Percentiles rank a stretch among this genome's conserved stretches.
Conservation (phyloP, 768 basidiomycete species). For the Tylopilus subfusipes region DNA sequence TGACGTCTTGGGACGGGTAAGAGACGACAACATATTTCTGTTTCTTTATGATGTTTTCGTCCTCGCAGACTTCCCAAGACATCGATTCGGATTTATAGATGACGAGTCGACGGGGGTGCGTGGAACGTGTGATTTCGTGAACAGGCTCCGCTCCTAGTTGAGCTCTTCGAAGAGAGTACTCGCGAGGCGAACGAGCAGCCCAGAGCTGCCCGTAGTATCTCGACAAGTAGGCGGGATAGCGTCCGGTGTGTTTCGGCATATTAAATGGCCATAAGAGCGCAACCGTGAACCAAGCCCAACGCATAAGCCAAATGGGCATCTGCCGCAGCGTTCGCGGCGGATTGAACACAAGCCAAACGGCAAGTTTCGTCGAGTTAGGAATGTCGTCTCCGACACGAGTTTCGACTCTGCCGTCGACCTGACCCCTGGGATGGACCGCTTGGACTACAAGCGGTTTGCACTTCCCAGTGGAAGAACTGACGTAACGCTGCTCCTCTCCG, state of each 20-base stretch:
- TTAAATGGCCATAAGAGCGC: constrained; percentile 17
- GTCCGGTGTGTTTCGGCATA: not conserved
- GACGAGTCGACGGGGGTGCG: constrained; percentile 16
- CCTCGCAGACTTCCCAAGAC: constrained; percentile 2
- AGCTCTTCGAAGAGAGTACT: constrained; percentile 16
- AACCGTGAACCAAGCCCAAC: constrained; percentile 19
- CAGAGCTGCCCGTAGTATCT: constrained; percentile 24
- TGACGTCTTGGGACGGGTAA: constrained; percentile 13
- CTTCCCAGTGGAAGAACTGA: constrained; percentile 22
- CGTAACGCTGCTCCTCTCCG: constrained; percentile 17
- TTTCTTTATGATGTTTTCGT: constrained; percentile 2
- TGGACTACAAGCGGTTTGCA: constrained; percentile 25
- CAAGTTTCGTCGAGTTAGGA: constrained; percentile 10
- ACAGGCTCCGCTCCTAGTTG: constrained; percentile 1
- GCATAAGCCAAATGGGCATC: constrained; percentile 8
- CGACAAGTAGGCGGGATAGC: constrained; percentile 19
- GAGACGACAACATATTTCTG: constrained; percentile 21
- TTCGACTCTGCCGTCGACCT: not conserved
- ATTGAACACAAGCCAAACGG: constrained; percentile 15
- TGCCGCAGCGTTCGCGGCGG: not conserved
- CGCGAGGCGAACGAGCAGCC: constrained; percentile 19
- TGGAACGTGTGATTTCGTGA: constrained; percentile 8
- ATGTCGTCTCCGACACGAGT: not conserved
- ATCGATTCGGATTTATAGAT: constrained; percentile 4
- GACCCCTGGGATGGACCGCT: constrained; percentile 13